Conservation (phyloP, 75 land plant species). For the Larix kaempferi region DNA sequence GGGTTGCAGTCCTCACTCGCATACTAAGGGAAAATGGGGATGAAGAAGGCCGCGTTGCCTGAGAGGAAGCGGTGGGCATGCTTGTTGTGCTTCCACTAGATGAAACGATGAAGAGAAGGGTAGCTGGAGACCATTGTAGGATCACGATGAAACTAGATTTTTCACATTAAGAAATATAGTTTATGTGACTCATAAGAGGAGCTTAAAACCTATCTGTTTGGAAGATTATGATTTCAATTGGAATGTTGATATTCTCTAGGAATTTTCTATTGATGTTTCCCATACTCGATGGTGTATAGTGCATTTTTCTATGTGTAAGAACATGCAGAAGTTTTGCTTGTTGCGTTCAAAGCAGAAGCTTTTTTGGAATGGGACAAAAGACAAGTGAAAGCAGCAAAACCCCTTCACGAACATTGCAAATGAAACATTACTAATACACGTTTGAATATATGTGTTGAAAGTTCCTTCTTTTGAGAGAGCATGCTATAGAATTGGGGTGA, state of each 20-base stretch:
- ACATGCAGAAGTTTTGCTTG: conserved; percentile 51
- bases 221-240: conserved; percentile 97
- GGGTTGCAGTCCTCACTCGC: too few relatives aligned
- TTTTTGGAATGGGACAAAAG: conserved; percentile 55
- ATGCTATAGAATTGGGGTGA: conserved; percentile 55
- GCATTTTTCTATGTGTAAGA: conserved; percentile 68
- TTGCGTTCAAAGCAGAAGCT: conserved; percentile 41
- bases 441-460: conserved; percentile 18
- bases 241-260: conserved; percentile 49
- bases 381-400: conserved; percentile 37
- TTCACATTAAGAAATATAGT: too few relatives aligned
- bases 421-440: conserved; percentile 3
- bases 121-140: too few relatives aligned
- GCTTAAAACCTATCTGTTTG: too few relatives aligned
- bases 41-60: too few relatives aligned
- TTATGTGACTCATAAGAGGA: too few relatives aligned
- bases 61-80: too few relatives aligned
- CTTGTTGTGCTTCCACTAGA: too few relatives aligned
- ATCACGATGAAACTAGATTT: too few relatives aligned
- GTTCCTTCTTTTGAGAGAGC: conserved; percentile 41
- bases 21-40: too few relatives aligned
- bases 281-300: conserved; percentile 77
- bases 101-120: too few relatives aligned
- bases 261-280: conserved; percentile 81
- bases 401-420: conserved; percentile 58